Evolutionary conservation across 2,329 filamentous ascomycete genomes (phyloP), one percentile per base, ranked within the genome.

Genomic region (Monilinia fructigena): DNA sequence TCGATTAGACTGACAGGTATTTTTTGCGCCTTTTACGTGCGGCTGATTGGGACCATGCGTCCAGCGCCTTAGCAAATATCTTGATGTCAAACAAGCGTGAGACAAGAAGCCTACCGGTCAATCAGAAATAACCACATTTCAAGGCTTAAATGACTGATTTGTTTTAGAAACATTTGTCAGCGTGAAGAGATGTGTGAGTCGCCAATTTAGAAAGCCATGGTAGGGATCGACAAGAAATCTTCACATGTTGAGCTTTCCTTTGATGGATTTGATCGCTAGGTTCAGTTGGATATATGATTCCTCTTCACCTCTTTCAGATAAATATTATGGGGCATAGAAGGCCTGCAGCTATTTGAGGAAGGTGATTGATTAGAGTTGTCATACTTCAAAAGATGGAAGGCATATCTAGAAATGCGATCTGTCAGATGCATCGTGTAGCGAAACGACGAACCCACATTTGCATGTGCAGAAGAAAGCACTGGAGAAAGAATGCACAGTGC

Each of bases 361-460:
- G 42, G 23, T 60, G 54, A 50, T 59, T 42, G 31, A 14, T 52
- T 60, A 20, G 55, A 12, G 31, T 53, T 47, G 56, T 60, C 55
- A 60, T 58, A 52, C 48, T 45, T 50, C 11, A 28, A 54, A 54
- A 50, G 40, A 40, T 45, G 63, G 54, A 65, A 65, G 38, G 14
- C n/a, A 50, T 47, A n/a, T 40, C 16, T 38, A 12, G 38, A 65
- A 65, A 65, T 65, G 10, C 63, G 63, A 65, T 60, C 55, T 60
- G 31, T 65, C 55, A 65, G 63, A 65, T 65, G 45, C 63, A 65
- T 59, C 28, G 5, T 35, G 31, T 35, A 58, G 45, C 47, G 47
- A 26, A 35, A 40, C 38, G 31, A 48, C 35, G 45, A 23, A 59
- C 10, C 45, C 47, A 65, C 23, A 45, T 47, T 65, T 60, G 55